A percentile compares a stretch with the other conserved stretches of the same genome.
Conservation (phyloP, 768 basidiomycete species). For the Chalciporus piperatus region DNA sequence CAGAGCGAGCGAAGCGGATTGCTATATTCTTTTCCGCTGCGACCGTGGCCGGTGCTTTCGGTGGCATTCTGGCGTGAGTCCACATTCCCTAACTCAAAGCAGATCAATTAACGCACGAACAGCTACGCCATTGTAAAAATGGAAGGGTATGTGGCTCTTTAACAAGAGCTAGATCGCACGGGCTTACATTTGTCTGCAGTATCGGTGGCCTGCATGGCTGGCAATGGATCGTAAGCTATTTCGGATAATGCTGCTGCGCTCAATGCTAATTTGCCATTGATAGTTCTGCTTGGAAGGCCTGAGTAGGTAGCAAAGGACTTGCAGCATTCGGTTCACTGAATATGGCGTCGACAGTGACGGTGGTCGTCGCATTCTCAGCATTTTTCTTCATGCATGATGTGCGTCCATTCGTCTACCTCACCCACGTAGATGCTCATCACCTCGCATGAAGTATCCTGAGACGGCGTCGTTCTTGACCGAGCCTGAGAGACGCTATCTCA, state of each 20-base stretch:
- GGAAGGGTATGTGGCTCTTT: conserved; percentile 34
- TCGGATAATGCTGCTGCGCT: background rate
- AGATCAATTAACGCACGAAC: background rate
- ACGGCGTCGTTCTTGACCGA: conserved; percentile 55
- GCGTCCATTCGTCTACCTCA: conserved; percentile 7
- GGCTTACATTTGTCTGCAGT: conserved; percentile 5
- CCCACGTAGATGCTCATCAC: background rate
- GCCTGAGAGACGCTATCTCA: conserved; percentile 38
- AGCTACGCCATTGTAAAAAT: conserved; percentile 36
- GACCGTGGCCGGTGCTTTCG: conserved; percentile 50
- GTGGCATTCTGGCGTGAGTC: conserved; percentile 47
- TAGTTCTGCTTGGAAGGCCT: conserved; percentile 34
- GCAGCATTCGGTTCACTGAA: background rate
- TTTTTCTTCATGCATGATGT: conserved; percentile 59
- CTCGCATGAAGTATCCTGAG: conserved; percentile 44
- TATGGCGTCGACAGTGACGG: conserved; percentile 16
- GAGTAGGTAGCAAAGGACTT: conserved; percentile 9
- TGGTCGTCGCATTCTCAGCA: conserved; percentile 15
- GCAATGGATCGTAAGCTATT: conserved; percentile 36
- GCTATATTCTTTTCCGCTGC: conserved; percentile 66
- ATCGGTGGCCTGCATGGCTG: conserved; percentile 33
- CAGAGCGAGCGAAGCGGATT: conserved; percentile 55
- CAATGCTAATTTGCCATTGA: conserved; percentile 6
- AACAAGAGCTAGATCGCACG: background rate
- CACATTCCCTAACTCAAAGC: background rate